phyloP scores from a whole-genome alignment of 164 flowering plant species.

The Sedum album region DNA sequence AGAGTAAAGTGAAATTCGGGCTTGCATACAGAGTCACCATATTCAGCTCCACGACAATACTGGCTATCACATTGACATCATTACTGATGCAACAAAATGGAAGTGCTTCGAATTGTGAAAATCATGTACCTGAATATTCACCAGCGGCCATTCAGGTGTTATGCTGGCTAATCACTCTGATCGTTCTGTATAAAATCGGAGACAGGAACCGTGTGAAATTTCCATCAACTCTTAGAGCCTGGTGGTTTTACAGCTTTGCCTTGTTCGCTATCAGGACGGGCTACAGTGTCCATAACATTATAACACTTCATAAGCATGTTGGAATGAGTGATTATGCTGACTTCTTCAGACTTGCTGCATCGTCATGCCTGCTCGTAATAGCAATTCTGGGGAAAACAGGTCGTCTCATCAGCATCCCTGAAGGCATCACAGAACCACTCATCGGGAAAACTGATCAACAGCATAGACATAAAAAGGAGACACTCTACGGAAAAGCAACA shows the following conservation, averaged over 20 bases:
- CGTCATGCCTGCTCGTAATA: slow-evolving; percentile 31
- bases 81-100: slow-evolving; percentile 30
- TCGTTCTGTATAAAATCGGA: slow-evolving; percentile 23
- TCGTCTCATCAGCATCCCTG: slow-evolving; percentile 14
- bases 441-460: slow-evolving; percentile 21
- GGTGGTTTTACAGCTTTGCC: slow-evolving; percentile 73
- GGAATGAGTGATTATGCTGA: slow-evolving; percentile 31
- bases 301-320: slow-evolving; percentile 18
- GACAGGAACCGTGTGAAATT: slow-evolving; percentile 23
- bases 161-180: slow-evolving; percentile 39
- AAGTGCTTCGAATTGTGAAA: slow-evolving; percentile 27
- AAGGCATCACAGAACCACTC: slow-evolving; percentile 50
- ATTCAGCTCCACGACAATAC: slow-evolving; percentile 30
- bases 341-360: slow-evolving; percentile 32
- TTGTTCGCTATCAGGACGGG: slow-evolving; percentile 22
- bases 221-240: slow-evolving; percentile 61
- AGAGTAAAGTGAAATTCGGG: slow-evolving; percentile 17
- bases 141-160: slow-evolving; percentile 40
- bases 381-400: slow-evolving; percentile 60
- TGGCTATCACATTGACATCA: slow-evolving; percentile 29
- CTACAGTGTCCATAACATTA: slow-evolving; percentile 25
- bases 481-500: slow-evolving; percentile 59
- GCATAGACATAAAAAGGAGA: slow-evolving; percentile 25
- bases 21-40: slow-evolving; percentile 34
- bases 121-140: slow-evolving; percentile 16